Base-by-base conservation (phyloP, 257 asterid genomes). In the Penstemon newberryi region DNA sequence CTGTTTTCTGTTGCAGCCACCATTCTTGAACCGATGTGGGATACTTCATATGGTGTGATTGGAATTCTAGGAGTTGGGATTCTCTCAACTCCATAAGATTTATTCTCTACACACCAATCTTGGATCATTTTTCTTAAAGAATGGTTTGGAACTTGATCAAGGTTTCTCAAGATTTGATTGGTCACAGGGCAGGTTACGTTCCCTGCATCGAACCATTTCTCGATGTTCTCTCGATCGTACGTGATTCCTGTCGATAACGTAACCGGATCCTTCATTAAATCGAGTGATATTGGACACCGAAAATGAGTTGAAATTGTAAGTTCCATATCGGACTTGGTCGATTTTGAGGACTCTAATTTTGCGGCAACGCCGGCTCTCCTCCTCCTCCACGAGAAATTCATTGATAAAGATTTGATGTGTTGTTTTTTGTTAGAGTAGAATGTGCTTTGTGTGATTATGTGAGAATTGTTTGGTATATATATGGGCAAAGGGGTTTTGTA, bases 61-160 rank as follows among this genome's bases (percentile, higher is more conserved):
- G 96, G 98, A n/a, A 89, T 79, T 39, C 91, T 57, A 0, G 98
- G 98, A 0, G 98, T 92, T 3, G 98, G 90, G 33, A 92, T 85
- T 70, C 98, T 76, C 77, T 89, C 95, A 4, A 92, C 83, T 12
- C 97, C 98, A 55, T 61, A 63, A 3, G 95, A 77, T 61, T 66
- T 80, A 25, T 92, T 90, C 37, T 80, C 85, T 0, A 87, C 98
- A 58, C 98, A 89, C 98, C 98, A 92, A 45, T 82, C 93, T 73
- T 92, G 98, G 67, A 89, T 92, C 96, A 88, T 84, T 72, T 78
- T 85, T 56, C 98, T 72, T 4, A 88, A 74, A 49, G 86, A 67
- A 43, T 89, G 96, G 59, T 92, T 92, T 0, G 98, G 98, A 44
- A 88, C 85, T 4, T 55, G 80, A 56, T 87, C 87, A 12, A 76